Percentiles rank a stretch among this genome's conserved stretches.
These are phyloP conservation scores for Isatis lusitanica DNA, from an alignment of 441 rosid genomes.

Conservation along the genomic window DNA sequence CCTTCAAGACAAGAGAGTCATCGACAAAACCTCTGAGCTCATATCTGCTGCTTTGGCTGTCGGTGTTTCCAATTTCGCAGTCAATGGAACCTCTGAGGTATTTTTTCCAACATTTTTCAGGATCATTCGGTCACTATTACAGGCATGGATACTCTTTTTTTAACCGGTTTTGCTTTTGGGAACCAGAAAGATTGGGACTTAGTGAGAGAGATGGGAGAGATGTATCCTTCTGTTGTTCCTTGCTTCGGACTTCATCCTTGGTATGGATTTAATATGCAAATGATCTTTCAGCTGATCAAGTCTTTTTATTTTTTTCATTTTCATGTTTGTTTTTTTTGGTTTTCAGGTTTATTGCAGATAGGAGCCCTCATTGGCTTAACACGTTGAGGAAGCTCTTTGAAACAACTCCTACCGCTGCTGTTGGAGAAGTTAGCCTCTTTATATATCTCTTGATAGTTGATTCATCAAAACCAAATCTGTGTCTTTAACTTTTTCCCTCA, in stretches of 20 bases:
- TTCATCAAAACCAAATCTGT: not conserved
- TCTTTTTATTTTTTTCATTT: not conserved
- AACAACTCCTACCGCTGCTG: conserved; percentile 74
- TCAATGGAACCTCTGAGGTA: conserved; percentile 84
- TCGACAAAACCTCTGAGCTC: conserved; percentile 50
- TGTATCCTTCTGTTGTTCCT: conserved; percentile 68
- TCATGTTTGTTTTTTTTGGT: not conserved
- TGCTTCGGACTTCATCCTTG: conserved; percentile 93
- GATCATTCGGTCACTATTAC: not conserved
- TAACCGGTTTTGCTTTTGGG: not conserved
- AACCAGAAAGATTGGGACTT: conserved; percentile 72
- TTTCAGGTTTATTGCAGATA: conserved; percentile 61
- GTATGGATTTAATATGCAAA: conserved; percentile 33
- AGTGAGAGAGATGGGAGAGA: conserved; percentile 74
- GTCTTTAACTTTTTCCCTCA: no score
- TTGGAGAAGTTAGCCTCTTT: conserved; percentile 67
- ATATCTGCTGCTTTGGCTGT: conserved; percentile 57
- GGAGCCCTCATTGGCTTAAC: conserved; percentile 71
- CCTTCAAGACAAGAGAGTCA: conserved; percentile 82
- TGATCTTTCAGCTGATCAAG: not conserved
- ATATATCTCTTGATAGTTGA: not conserved
- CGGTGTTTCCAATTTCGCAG: conserved; percentile 69
- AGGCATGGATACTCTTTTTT: not conserved
- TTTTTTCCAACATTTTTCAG: not conserved
- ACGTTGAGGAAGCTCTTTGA: conserved; percentile 61